Conservation (phyloP, 2,329 filamentous ascomycete genomes). For the Aspergillus sp. region DNA sequence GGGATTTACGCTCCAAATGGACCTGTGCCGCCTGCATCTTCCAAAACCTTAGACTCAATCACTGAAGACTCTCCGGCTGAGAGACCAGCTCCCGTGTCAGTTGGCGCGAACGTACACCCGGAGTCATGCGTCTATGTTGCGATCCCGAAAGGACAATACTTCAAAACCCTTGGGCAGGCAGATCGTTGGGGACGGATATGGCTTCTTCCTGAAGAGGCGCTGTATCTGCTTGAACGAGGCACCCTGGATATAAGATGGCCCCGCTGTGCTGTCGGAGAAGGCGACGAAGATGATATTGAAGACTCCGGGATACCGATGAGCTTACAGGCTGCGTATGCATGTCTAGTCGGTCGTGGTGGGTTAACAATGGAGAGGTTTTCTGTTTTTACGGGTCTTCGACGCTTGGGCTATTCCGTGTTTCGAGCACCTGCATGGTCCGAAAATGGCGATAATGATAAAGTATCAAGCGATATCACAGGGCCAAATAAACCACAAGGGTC, state of each 20-base stretch:
- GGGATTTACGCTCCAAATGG: constrained; percentile 72
- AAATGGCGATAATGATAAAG: constrained; percentile 30
- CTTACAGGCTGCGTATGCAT: constrained; percentile 83
- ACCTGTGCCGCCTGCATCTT: constrained; percentile 21
- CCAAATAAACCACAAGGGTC: constrained; percentile 15
- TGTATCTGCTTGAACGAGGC: constrained; percentile 86
- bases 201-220: constrained; percentile 86
- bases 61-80: constrained; percentile 10
- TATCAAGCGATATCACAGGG: not conserved
- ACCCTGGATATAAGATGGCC: constrained; percentile 88
- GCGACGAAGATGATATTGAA: constrained; percentile 43
- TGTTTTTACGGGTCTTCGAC: constrained; percentile 81
- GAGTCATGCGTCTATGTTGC: constrained; percentile 63
- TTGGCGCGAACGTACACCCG: constrained; percentile 22
- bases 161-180: constrained; percentile 73
- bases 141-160: constrained; percentile 69
- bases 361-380: constrained; percentile 76
- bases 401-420: constrained; percentile 77
- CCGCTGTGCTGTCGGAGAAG: constrained; percentile 31
- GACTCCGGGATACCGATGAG: constrained; percentile 78
- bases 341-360: constrained; percentile 69
- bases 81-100: constrained; percentile 11
- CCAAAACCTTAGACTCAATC: constrained; percentile 16
- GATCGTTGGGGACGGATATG: constrained; percentile 68
- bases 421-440: constrained; percentile 59